Percentiles rank a stretch among this genome's conserved stretches.
These are phyloP conservation scores for Rhizophagus clarus DNA, from an alignment of 192 early-diverging fungal species.

Conservation along the genomic window DNA sequence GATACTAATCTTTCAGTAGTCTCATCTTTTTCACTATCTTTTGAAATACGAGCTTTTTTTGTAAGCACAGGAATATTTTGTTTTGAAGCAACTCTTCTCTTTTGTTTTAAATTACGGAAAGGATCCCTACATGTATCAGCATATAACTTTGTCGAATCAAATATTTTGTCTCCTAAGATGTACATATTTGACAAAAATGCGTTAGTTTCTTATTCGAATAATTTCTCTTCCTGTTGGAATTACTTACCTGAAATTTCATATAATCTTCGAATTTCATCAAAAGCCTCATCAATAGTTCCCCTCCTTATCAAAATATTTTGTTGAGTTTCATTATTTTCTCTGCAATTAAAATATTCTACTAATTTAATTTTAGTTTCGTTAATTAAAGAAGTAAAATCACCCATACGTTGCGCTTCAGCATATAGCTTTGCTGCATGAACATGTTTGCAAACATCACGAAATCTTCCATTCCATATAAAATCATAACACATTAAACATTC, in stretches of 20 bases:
- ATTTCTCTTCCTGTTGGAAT: not conserved
- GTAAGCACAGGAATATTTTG: not conserved
- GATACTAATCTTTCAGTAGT: not conserved
- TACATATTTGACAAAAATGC: not conserved
- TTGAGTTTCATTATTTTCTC: not conserved
- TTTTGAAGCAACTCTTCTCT: not conserved
- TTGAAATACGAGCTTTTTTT: not conserved
- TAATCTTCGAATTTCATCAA: not conserved
- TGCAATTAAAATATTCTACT: constrained; percentile 5
- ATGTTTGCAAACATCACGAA: constrained; percentile 16
- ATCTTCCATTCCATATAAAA: constrained; percentile 14
- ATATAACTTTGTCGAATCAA: not conserved
- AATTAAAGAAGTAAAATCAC: constrained; percentile 6
- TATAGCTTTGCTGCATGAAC: not conserved
- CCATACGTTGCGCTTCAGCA: not conserved
- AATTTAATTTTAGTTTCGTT: constrained; percentile 12
- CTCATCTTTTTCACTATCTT: not conserved
- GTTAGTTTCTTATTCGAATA: not conserved
- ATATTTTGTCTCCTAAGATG: constrained; percentile 12
- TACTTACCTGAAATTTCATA: not conserved
- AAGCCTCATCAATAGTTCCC: not conserved
- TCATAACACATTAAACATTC: constrained; percentile 12
- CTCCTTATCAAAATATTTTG: not conserved
- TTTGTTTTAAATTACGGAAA: constrained; percentile 12
- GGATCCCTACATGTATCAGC: constrained; percentile 12